Evolutionary conservation across 495 filamentous ascomycete genomes (phyloP).

Genomic region (Penicillium chermesinum): DNA sequence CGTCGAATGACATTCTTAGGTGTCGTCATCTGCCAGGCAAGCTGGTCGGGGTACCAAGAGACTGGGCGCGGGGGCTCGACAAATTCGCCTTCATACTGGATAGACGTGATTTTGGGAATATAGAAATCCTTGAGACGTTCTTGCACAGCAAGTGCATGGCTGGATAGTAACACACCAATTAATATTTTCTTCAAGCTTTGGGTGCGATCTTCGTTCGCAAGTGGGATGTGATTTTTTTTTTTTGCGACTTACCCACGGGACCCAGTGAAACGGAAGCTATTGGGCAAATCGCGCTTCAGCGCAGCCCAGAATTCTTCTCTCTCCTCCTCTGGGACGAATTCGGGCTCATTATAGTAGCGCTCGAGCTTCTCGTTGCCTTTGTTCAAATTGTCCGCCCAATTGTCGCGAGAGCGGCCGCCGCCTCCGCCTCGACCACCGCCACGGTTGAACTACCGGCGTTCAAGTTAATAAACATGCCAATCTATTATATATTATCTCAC

Average conservation of each 20-base stretch:
- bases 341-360: slow-evolving; percentile 72
- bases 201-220: neutral
- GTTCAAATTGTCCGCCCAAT: slow-evolving; percentile 50
- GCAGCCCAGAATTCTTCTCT: slow-evolving; percentile 73
- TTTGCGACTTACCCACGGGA: slow-evolving; percentile 63
- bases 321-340: slow-evolving; percentile 69
- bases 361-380: slow-evolving; percentile 76
- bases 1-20: slow-evolving; percentile 89
- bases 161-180: slow-evolving; percentile 19
- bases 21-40: slow-evolving; percentile 95
- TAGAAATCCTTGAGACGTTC: slow-evolving; percentile 79
- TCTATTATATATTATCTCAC: slow-evolving; percentile 1
- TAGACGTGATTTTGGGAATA: slow-evolving; percentile 80
- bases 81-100: slow-evolving; percentile 69
- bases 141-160: slow-evolving; percentile 83
- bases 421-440: slow-evolving; percentile 32
- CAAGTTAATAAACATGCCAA: slow-evolving; percentile 8
- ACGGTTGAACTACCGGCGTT: slow-evolving; percentile 20
- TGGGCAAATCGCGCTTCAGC: slow-evolving; percentile 77
- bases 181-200: slow-evolving; percentile 6
- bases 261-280: slow-evolving; percentile 93
- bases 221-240: slow-evolving; percentile 1
- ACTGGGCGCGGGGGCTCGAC: slow-evolving; percentile 79
- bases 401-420: slow-evolving; percentile 26
- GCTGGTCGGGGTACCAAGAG: slow-evolving; percentile 84